Evolutionary conservation across 1,284 basidiomycete species (phyloP).

Genomic region (Microbotryomycetes sp.): DNA sequence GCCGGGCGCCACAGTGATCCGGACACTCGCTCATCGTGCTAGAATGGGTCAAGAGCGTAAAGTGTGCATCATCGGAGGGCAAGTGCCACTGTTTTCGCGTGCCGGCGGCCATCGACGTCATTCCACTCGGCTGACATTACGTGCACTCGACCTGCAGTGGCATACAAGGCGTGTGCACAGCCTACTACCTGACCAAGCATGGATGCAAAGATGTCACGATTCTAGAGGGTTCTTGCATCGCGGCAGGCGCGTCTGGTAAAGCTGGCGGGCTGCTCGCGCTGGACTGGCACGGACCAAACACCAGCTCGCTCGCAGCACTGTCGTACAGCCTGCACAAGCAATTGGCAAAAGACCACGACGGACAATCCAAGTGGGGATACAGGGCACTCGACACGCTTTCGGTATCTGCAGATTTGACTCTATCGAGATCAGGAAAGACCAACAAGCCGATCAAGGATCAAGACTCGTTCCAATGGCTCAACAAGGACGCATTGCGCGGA

Average conservation of each 20-base stretch:
- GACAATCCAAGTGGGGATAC: slow-evolving; percentile 74
- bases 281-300: slow-evolving; percentile 54
- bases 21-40: too few species aligned
- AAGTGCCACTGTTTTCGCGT: background rate
- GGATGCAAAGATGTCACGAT: slow-evolving; percentile 45
- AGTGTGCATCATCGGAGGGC: background rate
- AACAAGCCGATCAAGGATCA: slow-evolving; percentile 4
- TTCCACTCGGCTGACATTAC: too few species aligned
- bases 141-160: slow-evolving; percentile 50
- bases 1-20: too few species aligned
- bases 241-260: slow-evolving; percentile 69
- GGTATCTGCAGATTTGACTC: slow-evolving; percentile 26
- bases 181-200: slow-evolving; percentile 55
- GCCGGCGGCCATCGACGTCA: background rate
- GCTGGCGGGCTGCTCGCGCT: slow-evolving; percentile 84
- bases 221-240: slow-evolving; percentile 63
- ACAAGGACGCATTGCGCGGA: slow-evolving; percentile 35
- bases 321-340: slow-evolving; percentile 73
- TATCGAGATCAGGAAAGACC: background rate
- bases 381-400: slow-evolving; percentile 51
- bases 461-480: slow-evolving; percentile 39
- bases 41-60: too few species aligned
- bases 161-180: slow-evolving; percentile 76
- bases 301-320: slow-evolving; percentile 55
- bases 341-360: slow-evolving; percentile 65